Percentiles rank a stretch among this genome's conserved stretches.
Evolutionary conservation across 1,139 yeast species (phyloP).

Genomic region (Protomyces gravidus): DNA sequence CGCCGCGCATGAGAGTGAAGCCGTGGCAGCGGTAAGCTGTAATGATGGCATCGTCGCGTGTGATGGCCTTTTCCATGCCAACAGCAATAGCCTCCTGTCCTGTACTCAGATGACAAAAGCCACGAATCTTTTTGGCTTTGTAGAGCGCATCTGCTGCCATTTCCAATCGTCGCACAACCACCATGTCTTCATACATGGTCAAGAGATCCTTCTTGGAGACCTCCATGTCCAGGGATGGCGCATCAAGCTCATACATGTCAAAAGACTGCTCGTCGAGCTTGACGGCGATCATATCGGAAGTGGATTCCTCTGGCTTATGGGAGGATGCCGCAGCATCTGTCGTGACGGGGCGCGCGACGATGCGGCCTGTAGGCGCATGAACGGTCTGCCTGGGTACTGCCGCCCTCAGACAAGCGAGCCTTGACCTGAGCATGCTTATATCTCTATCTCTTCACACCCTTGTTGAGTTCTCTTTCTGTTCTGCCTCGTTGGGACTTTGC

Average conservation of each 20-base stretch:
- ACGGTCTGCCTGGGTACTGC: not conserved
- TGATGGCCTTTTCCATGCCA: constrained; percentile 93
- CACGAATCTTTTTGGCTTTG: constrained; percentile 97
- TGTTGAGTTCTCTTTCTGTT: not conserved
- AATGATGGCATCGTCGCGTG: constrained; percentile 76
- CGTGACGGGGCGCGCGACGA: constrained; percentile 24
- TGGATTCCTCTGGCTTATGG: constrained; percentile 32
- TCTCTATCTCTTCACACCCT: not conserved
- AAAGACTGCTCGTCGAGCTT: constrained; percentile 75
- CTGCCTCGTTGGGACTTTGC: too few relatives aligned
- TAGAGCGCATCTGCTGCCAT: constrained; percentile 97
- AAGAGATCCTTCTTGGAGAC: constrained; percentile 75
- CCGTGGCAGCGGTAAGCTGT: constrained; percentile 98
- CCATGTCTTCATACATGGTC: constrained; percentile 86
- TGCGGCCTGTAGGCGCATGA: not conserved
- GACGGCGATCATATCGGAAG: constrained; percentile 38
- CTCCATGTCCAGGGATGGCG: constrained; percentile 56
- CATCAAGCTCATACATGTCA: constrained; percentile 79
- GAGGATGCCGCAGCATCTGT: constrained; percentile 29
- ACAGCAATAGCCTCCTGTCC: constrained; percentile 99
- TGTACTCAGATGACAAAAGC: constrained; percentile 95
- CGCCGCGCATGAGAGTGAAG: constrained; percentile 92
- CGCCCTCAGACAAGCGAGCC: not conserved
- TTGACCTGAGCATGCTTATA: not conserved
- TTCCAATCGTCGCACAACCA: constrained; percentile 75